phyloP scores from a whole-genome alignment of 73 alveolate species.

The Symbiodinium natans region DNA sequence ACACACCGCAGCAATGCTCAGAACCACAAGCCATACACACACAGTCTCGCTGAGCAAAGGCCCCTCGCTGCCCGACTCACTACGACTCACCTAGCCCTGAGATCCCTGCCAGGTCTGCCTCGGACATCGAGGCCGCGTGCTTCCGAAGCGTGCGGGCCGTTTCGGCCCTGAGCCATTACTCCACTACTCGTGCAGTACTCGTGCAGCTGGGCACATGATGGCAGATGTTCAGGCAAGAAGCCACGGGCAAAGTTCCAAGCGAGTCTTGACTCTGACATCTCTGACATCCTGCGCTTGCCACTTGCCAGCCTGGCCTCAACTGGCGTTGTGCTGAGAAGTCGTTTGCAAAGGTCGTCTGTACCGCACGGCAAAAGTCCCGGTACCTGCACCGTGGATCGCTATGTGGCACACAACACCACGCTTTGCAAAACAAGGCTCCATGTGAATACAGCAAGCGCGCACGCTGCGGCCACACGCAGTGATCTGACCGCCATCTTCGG shows the following conservation, averaged over 20 bases:
- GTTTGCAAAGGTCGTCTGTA: conserved; percentile 37
- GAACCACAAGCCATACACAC: neutral
- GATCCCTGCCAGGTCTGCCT: neutral
- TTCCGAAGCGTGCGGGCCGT: conserved; percentile 67
- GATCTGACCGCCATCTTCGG: conserved; percentile 1
- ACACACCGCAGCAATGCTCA: neutral
- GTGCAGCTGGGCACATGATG: too few species aligned
- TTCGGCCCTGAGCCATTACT: conserved; percentile 33
- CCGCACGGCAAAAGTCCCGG: conserved; percentile 66
- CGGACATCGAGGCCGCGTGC: conserved; percentile 28
- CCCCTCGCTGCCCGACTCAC: too few species aligned
- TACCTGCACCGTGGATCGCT: neutral
- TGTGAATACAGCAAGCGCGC: neutral
- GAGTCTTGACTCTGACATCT: too few species aligned
- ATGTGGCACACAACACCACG: neutral
- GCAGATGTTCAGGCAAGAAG: too few species aligned
- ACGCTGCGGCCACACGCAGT: neutral
- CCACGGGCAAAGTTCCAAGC: too few species aligned
- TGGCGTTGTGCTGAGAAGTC: conserved; percentile 26
- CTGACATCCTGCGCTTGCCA: too few species aligned
- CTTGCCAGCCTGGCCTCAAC: conserved; percentile 35
- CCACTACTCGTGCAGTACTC: too few species aligned
- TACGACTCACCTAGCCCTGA: too few species aligned
- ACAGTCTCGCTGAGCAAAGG: too few species aligned
- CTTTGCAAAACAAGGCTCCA: neutral